phyloP scores from a whole-genome alignment of 257 asterid species.

The Salvia hispanica region DNA sequence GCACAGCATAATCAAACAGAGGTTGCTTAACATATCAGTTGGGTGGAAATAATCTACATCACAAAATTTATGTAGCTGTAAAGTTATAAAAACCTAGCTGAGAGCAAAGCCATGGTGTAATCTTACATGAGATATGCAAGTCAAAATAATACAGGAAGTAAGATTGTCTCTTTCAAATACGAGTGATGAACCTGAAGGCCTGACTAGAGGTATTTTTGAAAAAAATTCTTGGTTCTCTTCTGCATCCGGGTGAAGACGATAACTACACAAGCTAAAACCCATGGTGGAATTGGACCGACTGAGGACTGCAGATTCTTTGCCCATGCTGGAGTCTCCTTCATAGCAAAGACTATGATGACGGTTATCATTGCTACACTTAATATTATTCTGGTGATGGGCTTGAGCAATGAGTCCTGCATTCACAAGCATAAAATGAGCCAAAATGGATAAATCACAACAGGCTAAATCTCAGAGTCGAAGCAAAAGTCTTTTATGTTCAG shows the following conservation, averaged over 20 bases:
- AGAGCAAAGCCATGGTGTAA: constrained; percentile 18
- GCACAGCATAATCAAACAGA: not conserved
- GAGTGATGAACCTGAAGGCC: constrained; percentile 7
- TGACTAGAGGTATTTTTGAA: constrained; percentile 45
- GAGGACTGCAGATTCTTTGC: constrained; percentile 56
- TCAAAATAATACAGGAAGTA: constrained; percentile 6
- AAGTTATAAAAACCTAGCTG: constrained; percentile 10
- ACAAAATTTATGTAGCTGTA: constrained; percentile 21
- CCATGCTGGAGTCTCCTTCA: constrained; percentile 77
- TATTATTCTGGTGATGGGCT: constrained; percentile 71
- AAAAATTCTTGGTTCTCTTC: constrained; percentile 69
- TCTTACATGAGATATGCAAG: constrained; percentile 26
- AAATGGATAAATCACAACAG: constrained; percentile 7
- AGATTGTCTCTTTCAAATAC: not conserved
- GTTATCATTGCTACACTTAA: constrained; percentile 59
- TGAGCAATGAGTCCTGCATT: constrained; percentile 70
- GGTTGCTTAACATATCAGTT: constrained; percentile 22
- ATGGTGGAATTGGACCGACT: constrained; percentile 58
- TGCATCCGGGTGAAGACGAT: constrained; percentile 81
- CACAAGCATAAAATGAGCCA: constrained; percentile 26
- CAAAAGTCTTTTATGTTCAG: not conserved
- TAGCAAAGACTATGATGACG: constrained; percentile 45
- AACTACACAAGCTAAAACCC: constrained; percentile 85
- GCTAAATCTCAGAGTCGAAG: not conserved
- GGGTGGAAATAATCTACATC: constrained; percentile 8